A percentile compares a stretch with the other conserved stretches of the same genome.
Evolutionary conservation across 805 yeast species (phyloP).

Genomic region (Wickerhamomyces hampshirensis): DNA sequence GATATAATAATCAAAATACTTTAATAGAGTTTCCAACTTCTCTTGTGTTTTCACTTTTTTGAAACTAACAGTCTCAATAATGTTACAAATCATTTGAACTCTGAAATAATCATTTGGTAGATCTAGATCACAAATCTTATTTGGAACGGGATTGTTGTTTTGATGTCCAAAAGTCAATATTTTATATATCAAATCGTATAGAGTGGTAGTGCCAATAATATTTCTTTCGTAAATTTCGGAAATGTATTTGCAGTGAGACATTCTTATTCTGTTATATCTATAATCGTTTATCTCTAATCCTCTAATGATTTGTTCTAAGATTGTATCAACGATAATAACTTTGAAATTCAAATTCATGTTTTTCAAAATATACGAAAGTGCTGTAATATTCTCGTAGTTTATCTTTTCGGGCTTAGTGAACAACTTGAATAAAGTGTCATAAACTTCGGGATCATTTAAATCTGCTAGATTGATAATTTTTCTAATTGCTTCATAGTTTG

Average conservation of each 20-base stretch:
- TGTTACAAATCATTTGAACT: slow-evolving; percentile 46
- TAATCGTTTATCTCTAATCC: slow-evolving; percentile 66
- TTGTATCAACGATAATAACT: slow-evolving; percentile 49
- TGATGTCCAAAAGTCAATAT: slow-evolving; percentile 65
- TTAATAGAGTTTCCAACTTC: slow-evolving; percentile 38
- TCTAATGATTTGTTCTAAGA: slow-evolving; percentile 56
- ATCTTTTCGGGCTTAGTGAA: slow-evolving; percentile 60
- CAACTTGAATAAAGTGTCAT: slow-evolving; percentile 30
- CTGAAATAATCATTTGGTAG: slow-evolving; percentile 67
- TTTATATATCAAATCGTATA: slow-evolving; percentile 49
- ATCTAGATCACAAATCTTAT: slow-evolving; percentile 43
- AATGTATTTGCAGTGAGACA: slow-evolving; percentile 57
- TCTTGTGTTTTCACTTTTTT: slow-evolving; percentile 13
- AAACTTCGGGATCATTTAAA: slow-evolving; percentile 37
- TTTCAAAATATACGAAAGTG: slow-evolving; percentile 45
- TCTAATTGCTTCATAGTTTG: slow-evolving; percentile 31
- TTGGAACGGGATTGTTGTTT: slow-evolving; percentile 49
- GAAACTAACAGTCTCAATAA: slow-evolving; percentile 32
- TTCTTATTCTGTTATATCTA: slow-evolving; percentile 51
- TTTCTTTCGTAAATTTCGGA: slow-evolving; percentile 49
- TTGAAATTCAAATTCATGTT: slow-evolving; percentile 36
- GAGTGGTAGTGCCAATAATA: slow-evolving; percentile 39
- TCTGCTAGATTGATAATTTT: slow-evolving; percentile 40
- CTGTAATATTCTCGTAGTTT: slow-evolving; percentile 48
- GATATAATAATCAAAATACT: slow-evolving; percentile 67